These are phyloP conservation scores for Neoboletus brunneissimus DNA, from an alignment of 768 basidiomycete species.

Conservation along the genomic window DNA sequence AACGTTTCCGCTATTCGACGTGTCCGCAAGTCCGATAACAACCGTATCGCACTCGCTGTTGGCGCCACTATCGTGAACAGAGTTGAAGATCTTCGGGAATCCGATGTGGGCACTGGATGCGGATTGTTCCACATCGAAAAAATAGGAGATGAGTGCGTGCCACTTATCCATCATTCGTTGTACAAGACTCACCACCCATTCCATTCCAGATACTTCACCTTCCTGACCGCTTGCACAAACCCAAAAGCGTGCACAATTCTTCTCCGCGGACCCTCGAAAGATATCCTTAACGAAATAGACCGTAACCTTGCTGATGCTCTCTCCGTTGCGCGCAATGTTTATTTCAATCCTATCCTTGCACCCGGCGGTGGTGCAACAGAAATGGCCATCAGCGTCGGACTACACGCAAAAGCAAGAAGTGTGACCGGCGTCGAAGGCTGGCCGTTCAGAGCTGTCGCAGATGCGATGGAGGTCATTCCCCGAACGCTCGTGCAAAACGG, in stretches of 20 bases:
- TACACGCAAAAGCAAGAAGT: conserved; percentile 74
- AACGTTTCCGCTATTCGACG: conserved; percentile 92
- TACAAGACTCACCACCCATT: not conserved
- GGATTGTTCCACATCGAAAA: conserved; percentile 98
- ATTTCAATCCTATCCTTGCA: conserved; percentile 91
- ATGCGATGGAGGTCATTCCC: conserved; percentile 97
- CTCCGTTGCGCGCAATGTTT: conserved; percentile 94
- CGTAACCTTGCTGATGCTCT: conserved; percentile 97
- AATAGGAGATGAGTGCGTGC: conserved; percentile 83
- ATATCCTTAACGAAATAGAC: conserved; percentile 97
- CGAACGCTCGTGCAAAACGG: conserved; percentile 92
- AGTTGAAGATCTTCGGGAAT: conserved; percentile 88
- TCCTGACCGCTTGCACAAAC: conserved; percentile 84
- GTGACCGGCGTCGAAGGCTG: conserved; percentile 88
- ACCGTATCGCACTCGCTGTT: conserved; percentile 92
- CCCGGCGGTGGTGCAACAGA: conserved; percentile 98
- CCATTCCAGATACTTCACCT: conserved; percentile 84
- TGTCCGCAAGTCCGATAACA: conserved; percentile 99
- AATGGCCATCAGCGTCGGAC: conserved; percentile 92
- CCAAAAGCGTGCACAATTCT: conserved; percentile 99
- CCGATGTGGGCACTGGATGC: conserved; percentile 89
- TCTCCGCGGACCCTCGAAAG: conserved; percentile 95
- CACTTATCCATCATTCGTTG: not conserved
- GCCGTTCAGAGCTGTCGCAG: conserved; percentile 89
- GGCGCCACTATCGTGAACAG: conserved; percentile 98